Conservation (phyloP, 1,284 basidiomycete species). For the Trametes hirsuta region DNA sequence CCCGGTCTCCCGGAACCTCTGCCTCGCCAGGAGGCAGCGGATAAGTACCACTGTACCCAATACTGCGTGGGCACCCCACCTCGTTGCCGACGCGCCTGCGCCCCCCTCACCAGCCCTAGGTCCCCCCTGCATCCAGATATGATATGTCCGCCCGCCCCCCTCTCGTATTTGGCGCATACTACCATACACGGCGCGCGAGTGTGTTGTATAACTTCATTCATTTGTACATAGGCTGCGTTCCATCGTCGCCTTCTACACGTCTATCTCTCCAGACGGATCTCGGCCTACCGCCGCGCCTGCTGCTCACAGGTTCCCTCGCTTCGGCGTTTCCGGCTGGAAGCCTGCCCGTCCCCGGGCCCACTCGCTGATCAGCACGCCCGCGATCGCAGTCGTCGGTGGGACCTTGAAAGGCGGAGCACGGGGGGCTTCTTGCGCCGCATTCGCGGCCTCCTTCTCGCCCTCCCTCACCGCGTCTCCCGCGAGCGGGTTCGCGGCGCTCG, state of each 20-base stretch:
- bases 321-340: constrained; percentile 22
- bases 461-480: constrained; percentile 19
- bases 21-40: constrained; percentile 5
- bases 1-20: constrained; percentile 11
- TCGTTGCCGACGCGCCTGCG: not conserved
- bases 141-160: constrained; percentile 10
- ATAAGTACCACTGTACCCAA: not conserved
- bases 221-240: constrained; percentile 1
- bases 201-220: constrained; percentile 14
- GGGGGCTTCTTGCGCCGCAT: constrained; percentile 34
- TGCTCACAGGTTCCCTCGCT: constrained; percentile 12
- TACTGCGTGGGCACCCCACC: too few species aligned
- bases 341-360: constrained; percentile 57
- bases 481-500: constrained; percentile 16
- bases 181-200: not conserved
- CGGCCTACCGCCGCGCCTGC: not conserved
- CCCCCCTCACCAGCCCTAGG: not conserved
- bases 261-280: constrained; percentile 6
- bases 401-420: constrained; percentile 54
- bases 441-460: constrained; percentile 12
- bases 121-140: too few species aligned
- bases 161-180: constrained; percentile 10
- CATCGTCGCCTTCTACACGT: not conserved
- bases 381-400: constrained; percentile 72
- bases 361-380: constrained; percentile 67